phyloP scores from a whole-genome alignment of 1,284 basidiomycete genomes.

The Xerocomus amazonicus region DNA sequence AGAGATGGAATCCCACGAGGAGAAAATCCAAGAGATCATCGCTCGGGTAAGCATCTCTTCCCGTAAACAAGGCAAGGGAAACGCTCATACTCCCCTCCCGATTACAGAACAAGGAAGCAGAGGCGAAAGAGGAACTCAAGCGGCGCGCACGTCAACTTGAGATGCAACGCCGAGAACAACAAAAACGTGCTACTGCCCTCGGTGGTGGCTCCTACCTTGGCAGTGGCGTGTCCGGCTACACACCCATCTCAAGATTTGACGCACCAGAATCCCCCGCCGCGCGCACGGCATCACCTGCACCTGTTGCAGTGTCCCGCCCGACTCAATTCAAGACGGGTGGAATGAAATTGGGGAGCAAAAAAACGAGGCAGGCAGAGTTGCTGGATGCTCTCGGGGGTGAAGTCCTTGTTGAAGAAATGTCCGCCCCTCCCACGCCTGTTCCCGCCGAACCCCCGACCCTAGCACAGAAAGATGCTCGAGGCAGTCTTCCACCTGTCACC shows the following conservation, averaged over 20 bases:
- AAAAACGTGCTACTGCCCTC: conserved; percentile 47
- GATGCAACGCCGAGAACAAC: conserved; percentile 94
- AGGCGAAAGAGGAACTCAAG: conserved; percentile 95
- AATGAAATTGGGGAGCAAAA: conserved; percentile 97
- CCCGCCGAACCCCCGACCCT: conserved; percentile 44
- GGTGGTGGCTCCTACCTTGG: conserved; percentile 17
- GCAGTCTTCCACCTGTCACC: conserved; percentile 75
- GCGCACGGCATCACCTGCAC: conserved; percentile 50
- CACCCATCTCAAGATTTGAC: conserved; percentile 69
- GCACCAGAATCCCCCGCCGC: conserved; percentile 41
- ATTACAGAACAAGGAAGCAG: conserved; percentile 94
- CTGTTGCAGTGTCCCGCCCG: conserved; percentile 46
- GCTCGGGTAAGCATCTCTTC: conserved; percentile 62
- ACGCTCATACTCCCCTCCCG: not conserved
- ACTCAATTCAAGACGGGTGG: conserved; percentile 93
- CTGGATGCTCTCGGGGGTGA: conserved; percentile 86
- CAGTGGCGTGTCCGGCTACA: conserved; percentile 62
- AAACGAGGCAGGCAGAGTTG: conserved; percentile 82
- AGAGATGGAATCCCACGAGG: conserved; percentile 99
- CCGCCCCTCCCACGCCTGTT: conserved; percentile 55
- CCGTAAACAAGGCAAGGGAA: not conserved
- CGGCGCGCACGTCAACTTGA: conserved; percentile 97
- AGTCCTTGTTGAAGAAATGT: conserved; percentile 57
- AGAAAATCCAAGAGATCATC: conserved; percentile 99
- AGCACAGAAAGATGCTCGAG: conserved; percentile 43